Evolutionary conservation across 83 land plant species (phyloP).

Genomic region (Diphasiastrum complanatum): DNA sequence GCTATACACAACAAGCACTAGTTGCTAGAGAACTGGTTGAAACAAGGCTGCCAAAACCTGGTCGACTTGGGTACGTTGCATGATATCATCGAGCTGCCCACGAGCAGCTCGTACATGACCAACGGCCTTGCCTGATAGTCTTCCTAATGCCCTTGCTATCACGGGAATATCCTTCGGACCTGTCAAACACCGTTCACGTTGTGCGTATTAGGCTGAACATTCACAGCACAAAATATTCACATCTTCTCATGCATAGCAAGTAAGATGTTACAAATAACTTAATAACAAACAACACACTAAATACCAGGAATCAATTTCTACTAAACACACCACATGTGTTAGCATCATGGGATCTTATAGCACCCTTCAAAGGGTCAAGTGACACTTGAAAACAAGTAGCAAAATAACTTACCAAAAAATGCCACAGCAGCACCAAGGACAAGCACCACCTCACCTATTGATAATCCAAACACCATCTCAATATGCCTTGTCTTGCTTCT

Average conservation of each 20-base stretch:
- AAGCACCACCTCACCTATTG: constrained; percentile 25
- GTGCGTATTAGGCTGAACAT: not conserved
- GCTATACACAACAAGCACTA: too few species aligned
- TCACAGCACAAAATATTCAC: too few species aligned
- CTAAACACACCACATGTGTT: not conserved
- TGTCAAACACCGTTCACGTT: not conserved
- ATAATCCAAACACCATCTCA: constrained; percentile 26
- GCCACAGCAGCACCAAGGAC: constrained; percentile 23
- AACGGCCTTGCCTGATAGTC: constrained; percentile 28
- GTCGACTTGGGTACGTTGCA: constrained; percentile 28
- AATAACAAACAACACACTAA: not conserved
- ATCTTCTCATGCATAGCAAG: not conserved
- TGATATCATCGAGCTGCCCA: constrained; percentile 19
- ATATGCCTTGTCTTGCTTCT: too few species aligned
- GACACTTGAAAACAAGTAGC: not conserved
- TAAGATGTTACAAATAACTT: not conserved
- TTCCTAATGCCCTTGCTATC: constrained; percentile 28
- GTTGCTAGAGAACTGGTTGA: too few species aligned
- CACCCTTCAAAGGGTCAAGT: not conserved
- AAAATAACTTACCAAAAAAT: constrained; percentile 19
- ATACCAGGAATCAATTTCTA: not conserved
- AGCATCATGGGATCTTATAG: not conserved
- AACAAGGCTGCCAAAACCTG: too few species aligned
- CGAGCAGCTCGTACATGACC: constrained; percentile 25
- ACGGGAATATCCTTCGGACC: constrained; percentile 30